Percentiles rank a stretch among this genome's conserved stretches.
Conservation (phyloP, 2,329 filamentous ascomycete species). For the Lecanoromycetidae sp. region DNA sequence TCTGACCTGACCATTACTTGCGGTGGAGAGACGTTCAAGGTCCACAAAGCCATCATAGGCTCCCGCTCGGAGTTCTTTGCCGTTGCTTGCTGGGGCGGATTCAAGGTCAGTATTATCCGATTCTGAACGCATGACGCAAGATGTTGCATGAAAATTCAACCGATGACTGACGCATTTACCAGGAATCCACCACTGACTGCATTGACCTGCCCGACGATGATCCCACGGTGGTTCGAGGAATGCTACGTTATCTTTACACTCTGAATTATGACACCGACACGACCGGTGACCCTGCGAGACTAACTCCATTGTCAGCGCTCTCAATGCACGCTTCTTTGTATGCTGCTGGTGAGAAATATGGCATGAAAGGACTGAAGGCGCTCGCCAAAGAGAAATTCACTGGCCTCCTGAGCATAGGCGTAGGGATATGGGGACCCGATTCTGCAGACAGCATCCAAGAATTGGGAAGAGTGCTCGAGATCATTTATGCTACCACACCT, state of each 20-base stretch:
- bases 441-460: not conserved
- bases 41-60: slow-evolving; percentile 28
- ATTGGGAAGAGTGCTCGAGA: not conserved
- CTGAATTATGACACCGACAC: not conserved
- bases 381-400: not conserved
- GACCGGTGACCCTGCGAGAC: no score
- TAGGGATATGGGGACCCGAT: not conserved
- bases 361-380: not conserved
- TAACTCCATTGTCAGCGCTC: not conserved
- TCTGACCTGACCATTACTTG: slow-evolving; percentile 28
- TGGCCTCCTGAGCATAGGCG: not conserved
- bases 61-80: slow-evolving; percentile 27
- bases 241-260: not conserved
- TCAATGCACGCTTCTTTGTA: not conserved
- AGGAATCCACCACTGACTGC: not conserved
- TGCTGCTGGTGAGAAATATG: not conserved
- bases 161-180: not conserved
- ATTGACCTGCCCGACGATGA: not conserved
- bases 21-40: slow-evolving; percentile 23
- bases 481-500: not conserved
- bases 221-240: not conserved
- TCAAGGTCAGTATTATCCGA: not conserved
- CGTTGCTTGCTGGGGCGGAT: slow-evolving; percentile 19
- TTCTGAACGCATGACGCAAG: no score
- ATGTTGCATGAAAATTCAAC: not conserved